Percentiles rank a stretch among this genome's conserved stretches.
phyloP scores from a whole-genome alignment of 192 early-diverging fungal genomes.

The Gryganskiella cystojenkinii region DNA sequence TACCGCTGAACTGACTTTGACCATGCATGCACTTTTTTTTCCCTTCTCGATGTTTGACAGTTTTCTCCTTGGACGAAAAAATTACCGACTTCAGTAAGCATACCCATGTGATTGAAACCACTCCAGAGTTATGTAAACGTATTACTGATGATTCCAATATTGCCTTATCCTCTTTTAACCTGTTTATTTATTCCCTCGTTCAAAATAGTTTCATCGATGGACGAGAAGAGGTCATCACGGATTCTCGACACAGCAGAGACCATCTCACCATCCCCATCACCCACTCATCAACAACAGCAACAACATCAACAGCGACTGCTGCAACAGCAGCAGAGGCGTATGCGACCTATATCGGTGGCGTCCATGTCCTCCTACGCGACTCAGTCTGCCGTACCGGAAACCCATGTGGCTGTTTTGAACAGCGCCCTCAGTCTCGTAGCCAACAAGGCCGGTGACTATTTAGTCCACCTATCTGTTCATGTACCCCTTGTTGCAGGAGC shows the following conservation, averaged over 20 bases:
- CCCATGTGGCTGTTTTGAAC: constrained; percentile 39
- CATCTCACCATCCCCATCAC: constrained; percentile 30
- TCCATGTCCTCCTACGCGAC: constrained; percentile 17
- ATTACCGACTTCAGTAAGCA: too few species aligned
- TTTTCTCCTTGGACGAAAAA: too few species aligned
- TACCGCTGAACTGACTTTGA: background rate
- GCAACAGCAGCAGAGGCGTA: background rate
- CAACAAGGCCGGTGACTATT: constrained; percentile 41
- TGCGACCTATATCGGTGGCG: constrained; percentile 22
- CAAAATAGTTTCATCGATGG: constrained; percentile 12
- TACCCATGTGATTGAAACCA: too few species aligned
- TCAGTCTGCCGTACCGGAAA: constrained; percentile 3
- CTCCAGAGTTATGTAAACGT: background rate
- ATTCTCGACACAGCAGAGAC: constrained; percentile 34
- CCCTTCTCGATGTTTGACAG: too few species aligned
- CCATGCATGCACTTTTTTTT: background rate
- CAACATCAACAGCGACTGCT: too few species aligned
- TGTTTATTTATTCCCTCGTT: too few species aligned
- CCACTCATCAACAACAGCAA: constrained; percentile 14
- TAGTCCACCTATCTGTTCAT: constrained; percentile 34
- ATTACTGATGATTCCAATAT: too few species aligned
- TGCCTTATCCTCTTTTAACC: too few species aligned
- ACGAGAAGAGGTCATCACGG: constrained; percentile 27
- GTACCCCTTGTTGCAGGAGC: constrained; percentile 10
- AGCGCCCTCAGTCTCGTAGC: constrained; percentile 44